Evolutionary conservation across 495 filamentous ascomycete genomes (phyloP), one percentile per base, ranked within the genome.

Genomic region (Hyaloscypha bicolor): DNA sequence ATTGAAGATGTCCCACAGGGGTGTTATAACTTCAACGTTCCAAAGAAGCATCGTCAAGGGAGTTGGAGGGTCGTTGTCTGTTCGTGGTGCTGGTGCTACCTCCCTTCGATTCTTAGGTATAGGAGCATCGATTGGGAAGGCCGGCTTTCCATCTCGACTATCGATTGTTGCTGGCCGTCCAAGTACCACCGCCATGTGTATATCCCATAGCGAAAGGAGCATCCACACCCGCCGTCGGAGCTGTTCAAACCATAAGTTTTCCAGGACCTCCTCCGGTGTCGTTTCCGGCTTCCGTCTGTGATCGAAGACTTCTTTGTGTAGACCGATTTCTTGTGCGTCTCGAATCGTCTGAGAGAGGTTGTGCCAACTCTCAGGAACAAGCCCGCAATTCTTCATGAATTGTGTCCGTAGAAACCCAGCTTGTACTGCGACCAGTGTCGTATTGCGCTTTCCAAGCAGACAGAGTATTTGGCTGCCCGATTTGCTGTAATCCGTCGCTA

Each of bases 301-400:
- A 63, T 81, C 76, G 25, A 78, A 72, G 51, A 75, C 72, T 61
- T 85, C 80, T 31, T 80, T 80, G 68, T 88, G 86, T 48, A 90
- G 70, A 30, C 86, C 87, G 60, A 90, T 85, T 67, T 88, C 86
- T 72, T 88, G 86, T 9, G 83, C 87, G 74, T 90, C 87, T 51
- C 85, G 76, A 59, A 88, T 88, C 11, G 80, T 77, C 32, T 79
- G 75, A 19, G 84, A 85, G 22, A 90, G 78, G 16, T 80, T 79
- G 76, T 90, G 86, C 87, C 86, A 90, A 73, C 82, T 74, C 62
- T 85, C 83, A 0, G 82, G 79, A 19, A 86, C 80, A 73, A 82
- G 76, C 4, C 77, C 83, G 21, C 73, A 76, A 69, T 82, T 84
- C 60, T 85, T 86, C 48, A 85, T 73, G 51, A 80, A 83, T 6